Evolutionary conservation across 306 rosid species (phyloP).

Genomic region (Prinsepia uniflora): DNA sequence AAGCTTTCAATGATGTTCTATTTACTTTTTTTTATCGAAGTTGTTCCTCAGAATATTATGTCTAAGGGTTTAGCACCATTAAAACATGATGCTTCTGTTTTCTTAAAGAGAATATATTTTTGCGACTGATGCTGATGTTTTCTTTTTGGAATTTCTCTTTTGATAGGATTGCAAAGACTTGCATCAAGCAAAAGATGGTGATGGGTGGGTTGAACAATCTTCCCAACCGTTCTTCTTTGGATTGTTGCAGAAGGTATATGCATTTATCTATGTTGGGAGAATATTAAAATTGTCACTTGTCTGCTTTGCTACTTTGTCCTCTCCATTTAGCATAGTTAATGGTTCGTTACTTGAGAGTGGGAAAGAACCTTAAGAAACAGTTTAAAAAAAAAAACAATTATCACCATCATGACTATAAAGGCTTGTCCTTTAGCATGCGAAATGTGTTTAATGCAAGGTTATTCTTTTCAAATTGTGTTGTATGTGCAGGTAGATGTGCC

Average conservation of each 20-base stretch:
- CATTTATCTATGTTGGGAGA: slow-evolving; percentile 12
- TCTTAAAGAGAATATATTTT: slow-evolving; percentile 11
- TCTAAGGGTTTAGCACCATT: slow-evolving; percentile 8
- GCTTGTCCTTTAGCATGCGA: background rate
- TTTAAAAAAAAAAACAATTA: background rate
- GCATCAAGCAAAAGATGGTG: slow-evolving; percentile 98
- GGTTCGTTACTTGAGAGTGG: background rate
- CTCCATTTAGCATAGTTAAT: background rate
- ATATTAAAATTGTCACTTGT: background rate
- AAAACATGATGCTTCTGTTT: slow-evolving; percentile 14
- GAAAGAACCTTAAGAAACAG: background rate
- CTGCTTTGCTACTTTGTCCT: background rate
- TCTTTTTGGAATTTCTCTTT: slow-evolving; percentile 28
- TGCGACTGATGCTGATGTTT: slow-evolving; percentile 18
- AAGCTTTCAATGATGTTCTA: slow-evolving; percentile 11
- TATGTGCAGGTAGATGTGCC: slow-evolving; percentile 69
- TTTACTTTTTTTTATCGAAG: slow-evolving; percentile 22
- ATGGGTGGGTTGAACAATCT: slow-evolving; percentile 99
- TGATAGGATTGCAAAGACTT: slow-evolving; percentile 88
- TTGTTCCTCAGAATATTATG: background rate
- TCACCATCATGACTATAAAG: background rate
- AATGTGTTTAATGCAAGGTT: background rate
- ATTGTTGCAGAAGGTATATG: slow-evolving; percentile 78
- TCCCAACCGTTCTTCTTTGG: slow-evolving; percentile 87
- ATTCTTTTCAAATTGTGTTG: slow-evolving; percentile 22